Percentiles rank a stretch among this genome's conserved stretches.
Conservation (phyloP, 805 yeast species). For the Candida morakotiae region DNA sequence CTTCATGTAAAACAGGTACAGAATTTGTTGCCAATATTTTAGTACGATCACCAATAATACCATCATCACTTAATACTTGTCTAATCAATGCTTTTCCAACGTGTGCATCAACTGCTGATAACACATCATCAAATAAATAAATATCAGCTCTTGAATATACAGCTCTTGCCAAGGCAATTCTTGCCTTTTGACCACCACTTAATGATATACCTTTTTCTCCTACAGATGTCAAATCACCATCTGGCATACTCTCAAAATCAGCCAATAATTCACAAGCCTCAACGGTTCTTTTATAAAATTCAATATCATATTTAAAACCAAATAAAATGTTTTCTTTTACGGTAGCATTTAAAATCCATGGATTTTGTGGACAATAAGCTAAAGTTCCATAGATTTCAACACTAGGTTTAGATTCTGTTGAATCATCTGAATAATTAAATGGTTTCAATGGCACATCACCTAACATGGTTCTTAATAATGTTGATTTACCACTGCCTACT, state of each 20-base stretch:
- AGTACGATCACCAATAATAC: slow-evolving; percentile 31
- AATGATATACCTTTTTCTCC: slow-evolving; percentile 42
- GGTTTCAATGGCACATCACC: slow-evolving; percentile 23
- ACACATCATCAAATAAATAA: slow-evolving; percentile 34
- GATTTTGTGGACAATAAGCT: slow-evolving; percentile 37
- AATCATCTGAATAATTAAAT: slow-evolving; percentile 8
- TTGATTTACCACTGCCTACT: slow-evolving; percentile 39
- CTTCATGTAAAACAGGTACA: slow-evolving; percentile 31
- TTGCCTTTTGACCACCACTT: slow-evolving; percentile 42
- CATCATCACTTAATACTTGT: slow-evolving; percentile 27
- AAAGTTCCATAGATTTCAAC: slow-evolving; percentile 25
- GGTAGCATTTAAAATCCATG: slow-evolving; percentile 39
- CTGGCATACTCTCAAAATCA: slow-evolving; percentile 33
- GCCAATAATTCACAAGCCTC: slow-evolving; percentile 34
- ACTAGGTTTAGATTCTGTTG: slow-evolving; percentile 9
- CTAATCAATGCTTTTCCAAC: slow-evolving; percentile 33
- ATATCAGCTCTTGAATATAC: slow-evolving; percentile 38
- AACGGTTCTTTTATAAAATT: slow-evolving; percentile 26
- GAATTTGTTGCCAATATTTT: slow-evolving; percentile 37
- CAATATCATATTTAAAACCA: slow-evolving; percentile 29
- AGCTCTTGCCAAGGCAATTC: slow-evolving; percentile 39
- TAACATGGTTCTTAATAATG: slow-evolving; percentile 29
- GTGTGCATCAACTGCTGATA: slow-evolving; percentile 43
- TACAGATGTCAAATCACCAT: slow-evolving; percentile 37
- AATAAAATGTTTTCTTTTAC: slow-evolving; percentile 38